Base-by-base conservation (phyloP, 1,139 yeast genomes). In the Martiniozyma asiatica region DNA sequence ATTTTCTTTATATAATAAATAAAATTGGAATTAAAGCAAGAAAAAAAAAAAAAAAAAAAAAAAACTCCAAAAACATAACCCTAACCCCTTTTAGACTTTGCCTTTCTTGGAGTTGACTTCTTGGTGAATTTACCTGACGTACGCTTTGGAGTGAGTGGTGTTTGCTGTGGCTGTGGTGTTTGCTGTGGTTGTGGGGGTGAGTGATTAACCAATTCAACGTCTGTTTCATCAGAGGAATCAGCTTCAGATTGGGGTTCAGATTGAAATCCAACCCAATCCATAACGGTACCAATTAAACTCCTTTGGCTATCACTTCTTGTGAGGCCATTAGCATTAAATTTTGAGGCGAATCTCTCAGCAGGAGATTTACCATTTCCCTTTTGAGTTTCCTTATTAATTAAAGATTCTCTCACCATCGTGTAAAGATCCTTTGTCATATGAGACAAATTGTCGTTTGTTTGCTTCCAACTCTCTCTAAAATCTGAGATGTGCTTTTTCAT, bases 401-500 rank as follows among this genome's bases (percentile, higher is more conserved):
- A 58, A 44, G 78, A 73, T 50, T 79, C 89, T 41, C 89, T 61
- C 20, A 79, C 80, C 53, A 85, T 94, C 42, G 80, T 74, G 53
- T 84, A 82, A 35, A 84, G 59, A 53, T 84, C 95, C 47, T 74
- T 72, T 11, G 93, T 77, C 6, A 78, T 79, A 43, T 71, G 73
- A 51, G 80, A 81, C 43, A 81, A 58, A 47, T 73, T 74, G 34
- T 63, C 65, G 43, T 70, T 77, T 45, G 79, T 75, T 52, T 73
- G 80, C 56, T 76, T 73, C 70, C 93, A 81, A 50, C 82, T 77
- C 8, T 74, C 71, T 44, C 96, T 67, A 59, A 89, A 87, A 44
- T 85, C 95, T 40, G 63, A 71, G 38, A 89, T 78, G 49, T 87
- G 95, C 45, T 87, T 81, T 55, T 82, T 84, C 56, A 89, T 70